phyloP scores from a whole-genome alignment of 257 asterid species.

The Nicotiana sylvestris region DNA sequence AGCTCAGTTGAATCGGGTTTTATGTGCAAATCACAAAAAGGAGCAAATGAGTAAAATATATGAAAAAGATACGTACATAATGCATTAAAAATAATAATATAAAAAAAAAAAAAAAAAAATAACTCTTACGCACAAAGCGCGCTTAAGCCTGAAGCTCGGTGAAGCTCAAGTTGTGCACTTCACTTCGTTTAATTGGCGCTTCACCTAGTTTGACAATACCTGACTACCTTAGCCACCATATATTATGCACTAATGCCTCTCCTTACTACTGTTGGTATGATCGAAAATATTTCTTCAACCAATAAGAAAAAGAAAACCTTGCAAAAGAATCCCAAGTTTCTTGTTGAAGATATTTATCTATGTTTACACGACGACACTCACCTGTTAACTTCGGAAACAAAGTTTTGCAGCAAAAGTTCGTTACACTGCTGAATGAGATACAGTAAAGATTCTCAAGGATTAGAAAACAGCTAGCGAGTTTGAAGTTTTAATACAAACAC shows the following conservation, averaged over 20 bases:
- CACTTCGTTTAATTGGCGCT: no score
- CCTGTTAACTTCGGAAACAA: not conserved
- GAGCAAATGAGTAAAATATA: not conserved
- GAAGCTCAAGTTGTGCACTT: no score
- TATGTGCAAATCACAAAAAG: not conserved
- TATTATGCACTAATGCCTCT: not conserved
- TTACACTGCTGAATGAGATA: not conserved
- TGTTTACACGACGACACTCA: not conserved
- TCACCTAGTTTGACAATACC: not conserved
- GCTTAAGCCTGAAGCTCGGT: no score
- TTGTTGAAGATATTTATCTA: not conserved
- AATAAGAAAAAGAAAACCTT: not conserved
- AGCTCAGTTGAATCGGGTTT: not conserved
- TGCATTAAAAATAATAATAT: not conserved
- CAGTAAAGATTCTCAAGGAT: not conserved
- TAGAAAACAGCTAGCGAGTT: not conserved
- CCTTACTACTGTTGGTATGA: no score
- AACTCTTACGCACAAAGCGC: no score
- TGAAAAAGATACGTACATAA: not conserved
- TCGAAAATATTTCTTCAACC: not conserved
- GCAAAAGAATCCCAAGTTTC: not conserved
- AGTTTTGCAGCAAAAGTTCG: not conserved
- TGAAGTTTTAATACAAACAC: not conserved
- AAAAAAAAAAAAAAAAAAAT: no score
- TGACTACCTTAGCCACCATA: not conserved